Percentiles rank a stretch among this genome's conserved stretches.
Conservation (phyloP, 345 rosid genomes). For the Ceriops zippeliana region DNA sequence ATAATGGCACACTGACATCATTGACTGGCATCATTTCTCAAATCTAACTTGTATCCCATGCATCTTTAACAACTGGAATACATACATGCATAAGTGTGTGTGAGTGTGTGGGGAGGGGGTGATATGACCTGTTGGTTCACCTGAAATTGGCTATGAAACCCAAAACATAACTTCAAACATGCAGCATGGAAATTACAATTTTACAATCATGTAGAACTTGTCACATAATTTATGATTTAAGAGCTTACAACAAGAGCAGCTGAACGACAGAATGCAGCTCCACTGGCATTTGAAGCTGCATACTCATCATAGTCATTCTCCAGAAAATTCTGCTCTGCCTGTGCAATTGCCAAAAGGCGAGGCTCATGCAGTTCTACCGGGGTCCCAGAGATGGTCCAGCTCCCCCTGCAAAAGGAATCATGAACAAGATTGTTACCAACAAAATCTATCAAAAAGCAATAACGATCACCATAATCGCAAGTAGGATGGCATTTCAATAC, state of each 20-base stretch:
- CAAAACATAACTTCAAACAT: not conserved
- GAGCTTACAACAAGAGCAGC: slow-evolving; percentile 72
- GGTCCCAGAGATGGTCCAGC: slow-evolving; percentile 87
- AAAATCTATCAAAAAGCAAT: no score
- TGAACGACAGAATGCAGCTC: slow-evolving; percentile 91
- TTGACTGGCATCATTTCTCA: not conserved
- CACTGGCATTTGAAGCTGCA: slow-evolving; percentile 69
- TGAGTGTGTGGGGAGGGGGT: no score
- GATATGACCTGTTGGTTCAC: not conserved
- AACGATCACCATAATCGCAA: not conserved
- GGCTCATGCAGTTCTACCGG: slow-evolving; percentile 80
- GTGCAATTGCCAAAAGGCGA: slow-evolving; percentile 79
- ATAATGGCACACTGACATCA: not conserved
- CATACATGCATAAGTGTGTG: not conserved
- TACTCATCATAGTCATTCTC: slow-evolving; percentile 85
- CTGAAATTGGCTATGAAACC: not conserved
- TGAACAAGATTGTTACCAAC: slow-evolving; percentile 2
- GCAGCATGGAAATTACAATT: not conserved
- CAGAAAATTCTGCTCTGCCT: slow-evolving; percentile 83
- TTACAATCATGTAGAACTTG: not conserved
- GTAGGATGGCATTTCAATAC: slow-evolving; percentile 2
- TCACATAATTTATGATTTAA: not conserved
- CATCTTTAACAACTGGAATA: not conserved
- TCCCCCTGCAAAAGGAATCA: slow-evolving; percentile 53
- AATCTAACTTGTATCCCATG: not conserved